Evolutionary conservation across 441 rosid genomes (phyloP), one percentile per base, ranked within the genome.

Genomic region (Pelargonium citronellum): DNA sequence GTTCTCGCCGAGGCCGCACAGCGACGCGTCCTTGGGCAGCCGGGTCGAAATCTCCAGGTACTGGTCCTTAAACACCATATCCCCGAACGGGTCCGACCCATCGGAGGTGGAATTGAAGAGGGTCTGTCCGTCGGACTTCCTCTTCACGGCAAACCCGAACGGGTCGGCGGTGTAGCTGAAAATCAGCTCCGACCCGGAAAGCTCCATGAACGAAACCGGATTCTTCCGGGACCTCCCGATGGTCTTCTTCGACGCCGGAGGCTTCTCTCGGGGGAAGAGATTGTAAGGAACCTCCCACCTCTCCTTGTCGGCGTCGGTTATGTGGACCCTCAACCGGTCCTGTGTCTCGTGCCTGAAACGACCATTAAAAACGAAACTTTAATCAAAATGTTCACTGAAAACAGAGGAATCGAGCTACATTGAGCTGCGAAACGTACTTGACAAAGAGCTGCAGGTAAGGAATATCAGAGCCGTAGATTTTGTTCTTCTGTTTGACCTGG

Each of bases 271-370:
- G 0, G 95, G 98, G 43, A 95, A 76, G 41, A 95, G 89, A 69
- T 82, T 79, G 85, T 91, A 92, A 0, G 99, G 99, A 0, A 95
- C 96, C 75, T 92, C 99, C 99, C 99, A 95, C 75, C 98, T 76
- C 78, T 82, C 84, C 74, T 89, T 85, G 80, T 79, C 78, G 1
- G 98, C 93, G 77, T 95, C 99, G 0, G 99, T 92, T 62, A 91
- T 91, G 79, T 80, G 87, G 1, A 95, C 95, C 68, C 96, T 85
- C 60, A 95, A 79, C 12, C 97, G 95, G 57, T 78, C 83, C 9
- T 83, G 82, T 5, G 87, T 85, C 64, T 95, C 98, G 67, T 92
- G 97, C 85, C 97, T 95, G 87, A 30, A 16, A 66, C 15, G 13
- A 4, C 30, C 60, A 15, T 11, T 7, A 44, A 49, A 53, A 66